Evolutionary conservation across 371 early-diverging fungal genomes (phyloP).

Genomic region (Syncephalis fuscata): DNA sequence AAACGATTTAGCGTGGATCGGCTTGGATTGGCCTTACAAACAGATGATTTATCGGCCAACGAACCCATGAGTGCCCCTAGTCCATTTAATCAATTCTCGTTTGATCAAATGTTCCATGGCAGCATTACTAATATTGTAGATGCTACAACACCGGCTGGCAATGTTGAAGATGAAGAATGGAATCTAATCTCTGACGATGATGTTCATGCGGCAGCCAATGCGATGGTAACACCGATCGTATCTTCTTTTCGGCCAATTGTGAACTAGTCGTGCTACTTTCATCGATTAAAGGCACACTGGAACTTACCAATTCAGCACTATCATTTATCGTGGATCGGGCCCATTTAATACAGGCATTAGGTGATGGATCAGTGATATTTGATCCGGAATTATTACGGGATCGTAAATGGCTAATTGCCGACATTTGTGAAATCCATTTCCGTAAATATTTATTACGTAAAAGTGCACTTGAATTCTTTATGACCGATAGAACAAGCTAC

Average conservation of each 20-base stretch:
- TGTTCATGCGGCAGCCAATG: conserved; percentile 2
- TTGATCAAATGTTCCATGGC: too few species aligned
- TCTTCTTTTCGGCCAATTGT: conserved; percentile 19
- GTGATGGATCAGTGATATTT: conserved; percentile 5
- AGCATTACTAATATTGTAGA: too few species aligned
- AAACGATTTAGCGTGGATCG: too few species aligned
- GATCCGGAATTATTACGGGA: conserved; percentile 23
- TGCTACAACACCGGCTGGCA: too few species aligned
- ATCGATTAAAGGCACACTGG: conserved; percentile 25
- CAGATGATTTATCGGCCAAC: too few species aligned
- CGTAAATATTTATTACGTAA: conserved; percentile 37
- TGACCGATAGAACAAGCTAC: conserved; percentile 29
- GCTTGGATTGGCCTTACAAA: too few species aligned
- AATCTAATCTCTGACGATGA: conserved; percentile 8
- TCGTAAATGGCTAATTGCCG: conserved; percentile 24
- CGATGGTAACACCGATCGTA: conserved; percentile 3
- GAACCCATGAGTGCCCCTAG: too few species aligned
- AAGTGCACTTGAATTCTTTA: conserved; percentile 48
- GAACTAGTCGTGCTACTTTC: conserved; percentile 30
- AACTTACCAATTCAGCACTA: conserved; percentile 19
- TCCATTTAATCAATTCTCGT: too few species aligned
- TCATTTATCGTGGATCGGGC: conserved; percentile 20
- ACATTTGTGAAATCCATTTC: conserved; percentile 29
- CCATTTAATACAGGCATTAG: conserved; percentile 7
- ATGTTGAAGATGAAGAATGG: conserved; percentile 11